Evolutionary conservation across 805 yeast species (phyloP).

Genomic region (Blastobotrys attinorum): DNA sequence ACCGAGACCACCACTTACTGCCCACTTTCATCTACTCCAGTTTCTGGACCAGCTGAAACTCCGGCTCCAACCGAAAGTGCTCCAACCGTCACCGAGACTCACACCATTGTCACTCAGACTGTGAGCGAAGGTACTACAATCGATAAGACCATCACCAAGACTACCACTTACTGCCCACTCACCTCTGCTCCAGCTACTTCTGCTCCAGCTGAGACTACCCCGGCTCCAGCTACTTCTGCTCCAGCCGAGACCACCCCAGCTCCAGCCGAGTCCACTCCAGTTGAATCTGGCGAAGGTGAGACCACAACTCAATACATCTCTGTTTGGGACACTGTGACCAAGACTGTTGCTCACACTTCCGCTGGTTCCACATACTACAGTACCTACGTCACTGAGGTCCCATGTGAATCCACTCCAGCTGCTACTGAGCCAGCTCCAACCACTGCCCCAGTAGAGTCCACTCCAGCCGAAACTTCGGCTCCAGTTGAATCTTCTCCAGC

Average conservation of each 20-base stretch:
- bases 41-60: too few species aligned
- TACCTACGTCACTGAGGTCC: conserved; percentile 1
- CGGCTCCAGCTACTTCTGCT: conserved; percentile 1
- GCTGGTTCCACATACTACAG: conserved; percentile 2
- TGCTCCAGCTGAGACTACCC: conserved; percentile 1
- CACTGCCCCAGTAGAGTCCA: conserved; percentile 6
- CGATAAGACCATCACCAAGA: not conserved
- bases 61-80: conserved; percentile 1
- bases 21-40: conserved; percentile 2
- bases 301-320: conserved; percentile 1
- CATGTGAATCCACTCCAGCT: conserved; percentile 5
- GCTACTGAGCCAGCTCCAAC: conserved; percentile 4
- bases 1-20: conserved; percentile 1
- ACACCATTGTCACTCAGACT: not conserved
- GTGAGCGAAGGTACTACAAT: not conserved
- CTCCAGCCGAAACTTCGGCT: conserved; percentile 2
- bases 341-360: conserved; percentile 1
- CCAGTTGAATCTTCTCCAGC: conserved; percentile 2
- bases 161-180: conserved; percentile 1
- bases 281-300: not conserved
- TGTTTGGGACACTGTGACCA: conserved; percentile 1
- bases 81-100: conserved; percentile 2
- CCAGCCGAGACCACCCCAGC: conserved; percentile 4
- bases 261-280: not conserved
- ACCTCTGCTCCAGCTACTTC: conserved; percentile 1